phyloP scores from a whole-genome alignment of 2,329 filamentous ascomycete genomes.

The Aspergillus melleus region DNA sequence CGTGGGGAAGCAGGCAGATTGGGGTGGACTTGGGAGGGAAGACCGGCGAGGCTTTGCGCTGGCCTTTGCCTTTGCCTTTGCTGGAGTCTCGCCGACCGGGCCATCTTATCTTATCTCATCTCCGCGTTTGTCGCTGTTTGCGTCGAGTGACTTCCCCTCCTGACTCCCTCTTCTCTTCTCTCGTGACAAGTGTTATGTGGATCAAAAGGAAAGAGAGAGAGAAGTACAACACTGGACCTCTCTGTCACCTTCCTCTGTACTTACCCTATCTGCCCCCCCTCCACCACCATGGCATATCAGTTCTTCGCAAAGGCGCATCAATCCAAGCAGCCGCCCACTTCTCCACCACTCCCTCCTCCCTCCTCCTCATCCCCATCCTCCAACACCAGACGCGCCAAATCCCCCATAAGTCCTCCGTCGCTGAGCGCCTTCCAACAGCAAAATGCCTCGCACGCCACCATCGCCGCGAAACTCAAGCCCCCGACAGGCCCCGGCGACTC shows the following conservation, averaged over 20 bases:
- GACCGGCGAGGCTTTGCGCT: slow-evolving; percentile 24
- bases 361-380: slow-evolving; percentile 18
- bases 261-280: neutral
- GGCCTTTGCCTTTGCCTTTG: slow-evolving; percentile 12
- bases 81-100: slow-evolving; percentile 14
- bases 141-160: slow-evolving; percentile 7
- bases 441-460: slow-evolving; percentile 14
- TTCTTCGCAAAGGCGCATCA: slow-evolving; percentile 38
- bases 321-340: slow-evolving; percentile 24
- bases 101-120: slow-evolving; percentile 38
- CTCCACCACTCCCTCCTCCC: slow-evolving; percentile 25
- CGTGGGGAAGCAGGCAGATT: neutral
- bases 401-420: slow-evolving; percentile 34
- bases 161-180: slow-evolving; percentile 6
- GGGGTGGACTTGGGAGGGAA: slow-evolving; percentile 15
- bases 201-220: no score
- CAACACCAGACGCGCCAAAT: slow-evolving; percentile 18
- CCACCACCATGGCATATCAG: slow-evolving; percentile 36
- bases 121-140: slow-evolving; percentile 27
- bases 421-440: slow-evolving; percentile 27
- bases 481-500: slow-evolving; percentile 23
- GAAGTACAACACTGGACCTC: no score
- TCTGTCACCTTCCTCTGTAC: neutral
- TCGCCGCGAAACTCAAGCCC: slow-evolving; percentile 23
- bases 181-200: neutral